Conservation (phyloP, 208 protist genomes). For the Tritrichomonas musculus region DNA sequence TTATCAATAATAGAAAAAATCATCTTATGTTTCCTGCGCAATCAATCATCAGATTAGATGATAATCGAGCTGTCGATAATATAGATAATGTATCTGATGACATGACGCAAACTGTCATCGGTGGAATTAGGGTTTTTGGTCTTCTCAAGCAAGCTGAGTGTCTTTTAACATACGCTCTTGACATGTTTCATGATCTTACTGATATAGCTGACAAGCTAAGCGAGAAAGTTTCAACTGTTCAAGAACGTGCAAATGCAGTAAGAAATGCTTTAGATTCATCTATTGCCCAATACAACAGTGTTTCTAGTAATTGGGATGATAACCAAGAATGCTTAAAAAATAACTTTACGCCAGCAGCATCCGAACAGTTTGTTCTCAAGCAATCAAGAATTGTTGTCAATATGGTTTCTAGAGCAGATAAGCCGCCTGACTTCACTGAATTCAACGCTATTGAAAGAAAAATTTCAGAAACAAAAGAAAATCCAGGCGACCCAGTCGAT, state of each 20-base stretch:
- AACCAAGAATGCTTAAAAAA: no score
- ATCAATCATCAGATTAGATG: neutral
- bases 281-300: neutral
- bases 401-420: neutral
- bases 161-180: neutral
- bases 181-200: neutral
- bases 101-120: neutral
- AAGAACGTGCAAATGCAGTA: no score
- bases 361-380: neutral
- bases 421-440: neutral
- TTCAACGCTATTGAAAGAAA: neutral
- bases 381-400: neutral
- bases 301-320: no score
- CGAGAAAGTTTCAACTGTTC: neutral
- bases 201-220: neutral
- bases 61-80: neutral
- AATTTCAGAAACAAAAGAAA: neutral
- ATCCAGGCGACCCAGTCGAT: neutral
- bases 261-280: no score
- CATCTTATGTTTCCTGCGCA: slow-evolving; percentile 13
- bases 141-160: neutral
- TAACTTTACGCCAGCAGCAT: no score
- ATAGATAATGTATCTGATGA: neutral
- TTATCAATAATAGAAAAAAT: no score
- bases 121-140: neutral